Evolutionary conservation across 257 asterid species (phyloP), one percentile per base, ranked within the genome.

Genomic region (Avicennia marina): DNA sequence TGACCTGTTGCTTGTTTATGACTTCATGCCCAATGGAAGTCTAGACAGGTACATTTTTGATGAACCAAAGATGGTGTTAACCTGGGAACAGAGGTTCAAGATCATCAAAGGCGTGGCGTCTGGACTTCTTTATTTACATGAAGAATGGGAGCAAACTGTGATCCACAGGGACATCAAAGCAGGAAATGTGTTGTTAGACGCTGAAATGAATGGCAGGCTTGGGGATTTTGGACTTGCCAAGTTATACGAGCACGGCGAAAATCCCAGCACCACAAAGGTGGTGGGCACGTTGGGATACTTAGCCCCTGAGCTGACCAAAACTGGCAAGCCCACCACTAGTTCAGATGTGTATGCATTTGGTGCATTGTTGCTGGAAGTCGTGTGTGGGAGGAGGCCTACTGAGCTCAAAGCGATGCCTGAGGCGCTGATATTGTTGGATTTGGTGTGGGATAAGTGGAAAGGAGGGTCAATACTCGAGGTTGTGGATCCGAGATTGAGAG

Each of bases 191-290:
- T 32, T 87, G 50, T 67, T 87, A 19, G 96, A 87, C 63, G 54
- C 74, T 0, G 84, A 78, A 25, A 33, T 79, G 56, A 87, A 80
- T 39, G 91, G 84, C 1, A 57, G 78, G 51, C 77, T 87, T 0
- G 94, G 96, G 31, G 96, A 87, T 41, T 87, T 87, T 9, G 96
- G 96, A 20, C 81, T 87, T 0, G 96, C 96, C 1, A 81, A 76
- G 76, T 18, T 81, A 5, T 78, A 79, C 8, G 86, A 87, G 16
- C 96, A 72, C 10, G 87, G 80, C 4, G 25, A 75, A 43, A 70
- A 71, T 22, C 81, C 96, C 5, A 48, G 65, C 68, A 78, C 96
- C 13, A 87, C 96, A 2, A 71, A 72, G 46, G 94, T 80, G 3
- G 96, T 80, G 34, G 94, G 95, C 27, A 83, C 94, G 0, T 66